Percentiles rank a stretch among this genome's conserved stretches.
Conservation (phyloP, 2,329 filamentous ascomycete genomes). For the Periglandula ipomoeae region DNA sequence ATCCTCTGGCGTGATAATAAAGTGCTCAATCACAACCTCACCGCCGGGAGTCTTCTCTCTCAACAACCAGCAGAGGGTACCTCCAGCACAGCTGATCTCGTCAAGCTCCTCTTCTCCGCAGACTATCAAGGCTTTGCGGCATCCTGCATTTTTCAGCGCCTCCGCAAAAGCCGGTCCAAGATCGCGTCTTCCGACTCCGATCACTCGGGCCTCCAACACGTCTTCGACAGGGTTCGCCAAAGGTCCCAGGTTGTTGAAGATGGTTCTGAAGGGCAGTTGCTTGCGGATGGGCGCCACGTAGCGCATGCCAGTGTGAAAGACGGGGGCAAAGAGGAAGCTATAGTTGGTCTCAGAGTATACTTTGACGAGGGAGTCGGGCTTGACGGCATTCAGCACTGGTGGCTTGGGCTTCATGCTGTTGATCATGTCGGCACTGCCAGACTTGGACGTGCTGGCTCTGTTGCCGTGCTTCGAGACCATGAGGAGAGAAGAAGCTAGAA, state of each 20-base stretch:
- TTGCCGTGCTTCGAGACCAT: conserved; percentile 94
- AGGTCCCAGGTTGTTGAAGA: conserved; percentile 94
- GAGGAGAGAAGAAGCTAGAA: conserved; percentile 77
- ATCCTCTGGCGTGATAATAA: conserved; percentile 71
- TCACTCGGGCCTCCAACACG: conserved; percentile 75
- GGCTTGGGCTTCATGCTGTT: conserved; percentile 62
- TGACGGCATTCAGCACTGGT: conserved; percentile 66
- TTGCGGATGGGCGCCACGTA: conserved; percentile 78
- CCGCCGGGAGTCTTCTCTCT: conserved; percentile 34
- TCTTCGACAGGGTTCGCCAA: conserved; percentile 84
- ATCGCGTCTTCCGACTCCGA: conserved; percentile 85
- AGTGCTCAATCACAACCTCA: conserved; percentile 57
- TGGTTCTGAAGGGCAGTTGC: conserved; percentile 86
- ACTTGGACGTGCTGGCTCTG: conserved; percentile 88
- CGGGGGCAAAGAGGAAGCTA: conserved; percentile 88
- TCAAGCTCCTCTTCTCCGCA: conserved; percentile 94
- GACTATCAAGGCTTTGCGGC: conserved; percentile 77
- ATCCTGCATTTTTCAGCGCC: conserved; percentile 66
- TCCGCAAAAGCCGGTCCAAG: conserved; percentile 86
- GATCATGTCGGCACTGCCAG: conserved; percentile 87
- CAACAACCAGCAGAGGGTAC: conserved; percentile 82
- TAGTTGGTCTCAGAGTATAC: conserved; percentile 82
- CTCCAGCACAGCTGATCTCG: conserved; percentile 85
- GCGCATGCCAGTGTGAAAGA: conserved; percentile 93
- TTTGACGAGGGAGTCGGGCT: conserved; percentile 56